phyloP scores from a whole-genome alignment of 2,329 filamentous ascomycete genomes.

The Penicillium sp. region DNA sequence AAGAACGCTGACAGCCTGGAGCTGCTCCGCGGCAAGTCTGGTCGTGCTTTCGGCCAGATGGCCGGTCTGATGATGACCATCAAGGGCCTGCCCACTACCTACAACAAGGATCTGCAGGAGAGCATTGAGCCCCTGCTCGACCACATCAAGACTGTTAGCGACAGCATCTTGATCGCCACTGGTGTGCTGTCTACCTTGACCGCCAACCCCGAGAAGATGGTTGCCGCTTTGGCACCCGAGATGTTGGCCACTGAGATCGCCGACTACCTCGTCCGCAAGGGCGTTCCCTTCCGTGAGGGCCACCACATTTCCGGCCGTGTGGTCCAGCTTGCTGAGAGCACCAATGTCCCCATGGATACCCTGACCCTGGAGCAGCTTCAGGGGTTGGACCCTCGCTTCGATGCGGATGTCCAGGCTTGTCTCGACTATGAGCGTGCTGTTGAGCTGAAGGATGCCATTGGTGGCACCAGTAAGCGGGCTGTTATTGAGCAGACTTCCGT shows the following conservation, averaged over 20 bases:
- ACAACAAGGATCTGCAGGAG: constrained; percentile 94
- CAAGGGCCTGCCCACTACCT: constrained; percentile 75
- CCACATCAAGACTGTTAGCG: constrained; percentile 75
- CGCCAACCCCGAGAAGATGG: constrained; percentile 73
- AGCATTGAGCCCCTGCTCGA: constrained; percentile 83
- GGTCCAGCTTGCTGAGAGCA: constrained; percentile 70
- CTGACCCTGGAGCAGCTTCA: constrained; percentile 67
- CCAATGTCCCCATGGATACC: constrained; percentile 68
- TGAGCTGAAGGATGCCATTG: constrained; percentile 73
- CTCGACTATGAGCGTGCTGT: constrained; percentile 84
- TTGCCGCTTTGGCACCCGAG: constrained; percentile 72
- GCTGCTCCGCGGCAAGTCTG: constrained; percentile 74
- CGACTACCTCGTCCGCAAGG: constrained; percentile 51
- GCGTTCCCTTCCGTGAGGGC: constrained; percentile 75
- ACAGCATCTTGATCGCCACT: constrained; percentile 80
- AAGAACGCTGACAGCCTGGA: constrained; percentile 76
- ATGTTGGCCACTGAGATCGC: constrained; percentile 70
- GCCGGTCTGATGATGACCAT: constrained; percentile 74
- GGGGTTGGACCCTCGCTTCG: constrained; percentile 68
- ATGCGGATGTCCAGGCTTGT: constrained; percentile 66
- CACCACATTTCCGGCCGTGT: constrained; percentile 75
- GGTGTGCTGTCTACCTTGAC: constrained; percentile 75
- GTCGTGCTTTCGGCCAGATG: constrained; percentile 78
- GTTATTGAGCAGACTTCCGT: constrained; percentile 70
- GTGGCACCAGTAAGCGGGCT: constrained; percentile 72